Evolutionary conservation across 345 rosid genomes (phyloP).

Genomic region (Linum trigynum): DNA sequence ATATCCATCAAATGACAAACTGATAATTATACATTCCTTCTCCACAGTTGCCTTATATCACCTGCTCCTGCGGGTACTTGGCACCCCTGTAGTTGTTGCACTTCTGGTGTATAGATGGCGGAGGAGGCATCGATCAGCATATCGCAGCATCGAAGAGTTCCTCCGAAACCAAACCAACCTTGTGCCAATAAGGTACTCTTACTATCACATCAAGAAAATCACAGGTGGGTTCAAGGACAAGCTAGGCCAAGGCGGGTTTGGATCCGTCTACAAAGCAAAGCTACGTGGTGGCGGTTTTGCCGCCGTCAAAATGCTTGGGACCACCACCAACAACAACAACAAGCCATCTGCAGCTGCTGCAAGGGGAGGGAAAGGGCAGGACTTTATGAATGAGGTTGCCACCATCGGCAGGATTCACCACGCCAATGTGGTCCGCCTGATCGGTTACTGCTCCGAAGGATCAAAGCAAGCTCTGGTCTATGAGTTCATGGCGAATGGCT

Average conservation of each 20-base stretch:
- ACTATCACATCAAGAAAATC: neutral
- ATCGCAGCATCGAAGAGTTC: neutral
- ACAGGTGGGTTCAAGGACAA: neutral
- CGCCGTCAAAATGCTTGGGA: conserved; percentile 4
- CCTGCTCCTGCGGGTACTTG: neutral
- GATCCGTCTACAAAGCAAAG: neutral
- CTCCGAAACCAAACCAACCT: neutral
- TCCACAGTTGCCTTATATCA: neutral
- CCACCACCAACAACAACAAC: too few relatives aligned
- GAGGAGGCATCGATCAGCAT: conserved; percentile 14
- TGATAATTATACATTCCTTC: neutral
- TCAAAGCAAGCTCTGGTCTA: neutral
- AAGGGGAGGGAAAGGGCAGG: conserved; percentile 3
- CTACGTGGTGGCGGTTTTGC: conserved; percentile 2
- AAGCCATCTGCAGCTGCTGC: neutral
- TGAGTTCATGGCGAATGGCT: conserved; percentile 14
- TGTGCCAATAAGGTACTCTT: neutral
- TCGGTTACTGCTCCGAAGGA: conserved; percentile 10
- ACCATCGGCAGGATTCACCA: conserved; percentile 12
- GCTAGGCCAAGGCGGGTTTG: neutral
- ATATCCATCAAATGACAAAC: too few relatives aligned
- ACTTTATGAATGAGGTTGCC: conserved; percentile 7
- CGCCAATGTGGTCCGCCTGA: conserved; percentile 3
- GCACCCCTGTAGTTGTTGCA: neutral
- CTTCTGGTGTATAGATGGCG: conserved; percentile 4